Evolutionary conservation across 139 green algal species (phyloP).

Genomic region (Auxenochlorella pyrenoidosa): DNA sequence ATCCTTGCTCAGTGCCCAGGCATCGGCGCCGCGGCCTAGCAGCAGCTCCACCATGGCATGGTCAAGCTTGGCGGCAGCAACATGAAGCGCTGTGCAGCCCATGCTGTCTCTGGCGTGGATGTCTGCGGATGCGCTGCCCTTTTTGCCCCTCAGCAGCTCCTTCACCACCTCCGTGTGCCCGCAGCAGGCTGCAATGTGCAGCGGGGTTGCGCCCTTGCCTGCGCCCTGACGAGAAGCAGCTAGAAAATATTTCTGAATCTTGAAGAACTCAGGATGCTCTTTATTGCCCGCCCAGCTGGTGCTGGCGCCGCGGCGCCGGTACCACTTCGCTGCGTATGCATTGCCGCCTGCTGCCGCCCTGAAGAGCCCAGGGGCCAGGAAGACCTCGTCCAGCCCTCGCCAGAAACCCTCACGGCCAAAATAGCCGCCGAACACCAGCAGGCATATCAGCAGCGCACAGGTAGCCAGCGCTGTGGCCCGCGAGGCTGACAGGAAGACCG

Average conservation of each 20-base stretch:
- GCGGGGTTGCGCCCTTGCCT: neutral
- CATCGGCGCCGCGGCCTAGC: neutral
- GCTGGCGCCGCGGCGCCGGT: neutral
- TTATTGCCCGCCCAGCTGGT: neutral
- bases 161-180: neutral
- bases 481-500: neutral
- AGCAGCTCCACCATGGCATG: neutral
- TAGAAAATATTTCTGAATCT: neutral
- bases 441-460: neutral
- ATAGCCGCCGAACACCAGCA: neutral
- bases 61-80: neutral
- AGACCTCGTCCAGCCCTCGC: neutral
- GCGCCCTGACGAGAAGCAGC: neutral
- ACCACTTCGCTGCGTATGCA: neutral
- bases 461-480: neutral
- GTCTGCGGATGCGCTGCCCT: neutral
- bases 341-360: neutral
- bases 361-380: neutral
- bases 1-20: neutral
- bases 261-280: neutral
- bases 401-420: neutral
- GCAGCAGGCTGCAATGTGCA: neutral
- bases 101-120: neutral
- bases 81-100: neutral
- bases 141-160: neutral